Conservation (phyloP, 768 basidiomycete genomes). For the Mycena epipterygia region DNA sequence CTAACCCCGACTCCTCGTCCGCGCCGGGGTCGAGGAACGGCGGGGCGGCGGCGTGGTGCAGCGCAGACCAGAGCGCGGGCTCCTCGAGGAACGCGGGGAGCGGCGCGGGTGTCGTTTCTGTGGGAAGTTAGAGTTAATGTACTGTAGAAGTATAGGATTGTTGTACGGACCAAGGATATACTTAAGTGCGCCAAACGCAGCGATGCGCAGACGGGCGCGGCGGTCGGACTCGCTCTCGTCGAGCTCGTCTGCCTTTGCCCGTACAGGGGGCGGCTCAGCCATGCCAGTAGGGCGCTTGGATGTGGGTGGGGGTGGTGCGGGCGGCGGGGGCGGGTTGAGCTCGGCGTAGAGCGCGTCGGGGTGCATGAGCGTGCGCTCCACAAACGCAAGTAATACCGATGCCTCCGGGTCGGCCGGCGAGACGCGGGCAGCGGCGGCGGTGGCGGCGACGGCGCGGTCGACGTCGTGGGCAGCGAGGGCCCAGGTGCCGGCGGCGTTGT, state of each 20-base stretch:
- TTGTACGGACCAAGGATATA: slow-evolving; percentile 71
- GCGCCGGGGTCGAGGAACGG: slow-evolving; percentile 49
- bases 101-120: slow-evolving; percentile 34
- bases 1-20: too few relatives aligned
- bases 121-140: neutral
- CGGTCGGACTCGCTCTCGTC: slow-evolving; percentile 82
- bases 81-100: slow-evolving; percentile 56
- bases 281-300: slow-evolving; percentile 24
- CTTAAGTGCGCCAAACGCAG: slow-evolving; percentile 73
- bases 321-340: slow-evolving; percentile 73
- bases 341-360: slow-evolving; percentile 69
- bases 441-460: slow-evolving; percentile 70
- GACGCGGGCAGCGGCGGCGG: slow-evolving; percentile 47
- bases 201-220: slow-evolving; percentile 76
- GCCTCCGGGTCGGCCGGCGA: slow-evolving; percentile 14
- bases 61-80: slow-evolving; percentile 71
- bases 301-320: slow-evolving; percentile 46
- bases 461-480: slow-evolving; percentile 77
- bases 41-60: slow-evolving; percentile 59
- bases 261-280: slow-evolving; percentile 19
- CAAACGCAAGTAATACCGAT: slow-evolving; percentile 63
- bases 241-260: slow-evolving; percentile 67
- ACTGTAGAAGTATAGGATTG: neutral
- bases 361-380: slow-evolving; percentile 69
- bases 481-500: slow-evolving; percentile 69